Percentiles rank a stretch among this genome's conserved stretches.
These are phyloP conservation scores for Panaeolus papilionaceus DNA, from an alignment of 768 basidiomycete genomes.

Conservation along the genomic window DNA sequence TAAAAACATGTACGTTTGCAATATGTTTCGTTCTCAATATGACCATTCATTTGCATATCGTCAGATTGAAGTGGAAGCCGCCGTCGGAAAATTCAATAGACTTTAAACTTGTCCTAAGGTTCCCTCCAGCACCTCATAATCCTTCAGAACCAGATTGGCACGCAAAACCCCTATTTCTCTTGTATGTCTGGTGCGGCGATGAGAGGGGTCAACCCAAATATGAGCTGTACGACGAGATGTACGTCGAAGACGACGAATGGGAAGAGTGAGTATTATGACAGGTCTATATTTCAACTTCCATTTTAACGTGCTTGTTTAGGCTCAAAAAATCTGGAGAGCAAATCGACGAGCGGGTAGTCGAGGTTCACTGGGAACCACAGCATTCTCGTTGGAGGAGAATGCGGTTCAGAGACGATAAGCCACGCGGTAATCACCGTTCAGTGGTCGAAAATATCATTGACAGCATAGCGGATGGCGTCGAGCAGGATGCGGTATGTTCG, in stretches of 20 bases:
- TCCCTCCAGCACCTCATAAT: conserved; percentile 68
- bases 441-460: conserved; percentile 90
- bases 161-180: conserved; percentile 85
- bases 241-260: conserved; percentile 92
- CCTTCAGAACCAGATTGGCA: conserved; percentile 74
- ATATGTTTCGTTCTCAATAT: conserved; percentile 7
- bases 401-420: conserved; percentile 95
- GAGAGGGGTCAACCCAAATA: conserved; percentile 62
- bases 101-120: conserved; percentile 94
- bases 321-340: conserved; percentile 87
- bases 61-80: conserved; percentile 97
- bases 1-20: conserved; percentile 72
- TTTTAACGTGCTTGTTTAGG: conserved; percentile 44
- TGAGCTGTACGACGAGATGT: conserved; percentile 85
- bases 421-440: conserved; percentile 84
- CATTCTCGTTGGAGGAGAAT: conserved; percentile 83
- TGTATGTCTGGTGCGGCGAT: conserved; percentile 85
- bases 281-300: conserved; percentile 6
- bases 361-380: conserved; percentile 88
- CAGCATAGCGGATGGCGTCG: conserved; percentile 94
- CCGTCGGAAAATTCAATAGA: conserved; percentile 98
- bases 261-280: conserved; percentile 66
- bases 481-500: conserved; percentile 78
- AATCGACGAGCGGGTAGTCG: conserved; percentile 91
- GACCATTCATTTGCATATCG: conserved; percentile 16